These are phyloP conservation scores for Pelargonium cotyledonis DNA, from an alignment of 441 rosid genomes.

Conservation along the genomic window DNA sequence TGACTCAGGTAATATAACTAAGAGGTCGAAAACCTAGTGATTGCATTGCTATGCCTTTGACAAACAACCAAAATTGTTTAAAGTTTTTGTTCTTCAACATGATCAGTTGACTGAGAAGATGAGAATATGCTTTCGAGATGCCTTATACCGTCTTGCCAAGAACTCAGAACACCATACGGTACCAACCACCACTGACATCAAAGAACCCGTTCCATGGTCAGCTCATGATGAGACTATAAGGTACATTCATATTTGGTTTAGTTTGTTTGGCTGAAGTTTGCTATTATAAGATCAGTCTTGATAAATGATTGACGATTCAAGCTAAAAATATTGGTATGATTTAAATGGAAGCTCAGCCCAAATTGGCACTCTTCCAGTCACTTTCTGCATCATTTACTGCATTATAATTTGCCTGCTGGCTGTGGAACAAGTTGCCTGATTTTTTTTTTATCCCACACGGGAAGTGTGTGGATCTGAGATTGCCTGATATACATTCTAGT, in stretches of 20 bases:
- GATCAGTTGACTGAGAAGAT: slow-evolving; percentile 53
- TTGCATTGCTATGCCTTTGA: neutral
- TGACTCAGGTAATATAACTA: slow-evolving; percentile 44
- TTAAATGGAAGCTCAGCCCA: too few species aligned
- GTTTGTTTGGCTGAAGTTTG: neutral
- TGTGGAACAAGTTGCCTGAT: too few species aligned
- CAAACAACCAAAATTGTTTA: neutral
- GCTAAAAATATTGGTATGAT: too few species aligned
- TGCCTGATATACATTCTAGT: too few species aligned
- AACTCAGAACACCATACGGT: slow-evolving; percentile 34
- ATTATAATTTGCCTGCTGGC: too few species aligned
- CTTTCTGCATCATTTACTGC: neutral
- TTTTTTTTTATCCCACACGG: too few species aligned
- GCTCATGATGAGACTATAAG: slow-evolving; percentile 26
- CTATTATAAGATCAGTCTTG: too few species aligned
- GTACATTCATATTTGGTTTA: slow-evolving; percentile 16
- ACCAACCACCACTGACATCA: slow-evolving; percentile 10
- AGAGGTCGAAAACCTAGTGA: neutral
- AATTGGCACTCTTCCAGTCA: neutral
- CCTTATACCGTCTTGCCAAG: slow-evolving; percentile 78
- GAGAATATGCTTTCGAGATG: slow-evolving; percentile 72
- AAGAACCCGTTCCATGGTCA: slow-evolving; percentile 15
- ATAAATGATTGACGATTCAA: too few species aligned
- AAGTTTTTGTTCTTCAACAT: slow-evolving; percentile 13
- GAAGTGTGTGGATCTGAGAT: too few species aligned